Conservation (phyloP, 2,329 filamentous ascomycete genomes). For the Calonectria ilicicola region DNA sequence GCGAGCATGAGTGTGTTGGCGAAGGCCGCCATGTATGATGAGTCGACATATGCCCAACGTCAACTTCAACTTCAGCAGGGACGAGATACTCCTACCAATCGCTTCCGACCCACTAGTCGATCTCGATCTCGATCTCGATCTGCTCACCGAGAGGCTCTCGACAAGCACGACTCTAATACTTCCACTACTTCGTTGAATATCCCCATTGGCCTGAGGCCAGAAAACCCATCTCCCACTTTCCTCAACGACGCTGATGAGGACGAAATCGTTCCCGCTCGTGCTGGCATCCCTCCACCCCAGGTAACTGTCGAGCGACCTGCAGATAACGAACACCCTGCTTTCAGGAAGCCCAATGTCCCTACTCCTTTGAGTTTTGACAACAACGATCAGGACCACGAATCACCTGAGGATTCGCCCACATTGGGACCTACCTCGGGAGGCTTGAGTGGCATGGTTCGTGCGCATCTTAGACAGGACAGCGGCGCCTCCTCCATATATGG, state of each 20-base stretch:
- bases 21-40: conserved; percentile 82
- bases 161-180: conserved; percentile 43
- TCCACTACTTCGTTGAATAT: conserved; percentile 38
- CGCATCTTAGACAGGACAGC: conserved; percentile 86
- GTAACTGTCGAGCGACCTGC: conserved; percentile 60
- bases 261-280: conserved; percentile 9
- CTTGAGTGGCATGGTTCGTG: conserved; percentile 83
- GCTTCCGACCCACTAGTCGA: conserved; percentile 53
- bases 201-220: conserved; percentile 49
- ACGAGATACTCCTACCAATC: conserved; percentile 69
- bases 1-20: conserved; percentile 75
- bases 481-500: conserved; percentile 84
- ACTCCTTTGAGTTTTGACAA: conserved; percentile 55
- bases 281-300: conserved; percentile 46
- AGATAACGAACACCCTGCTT: conserved; percentile 67
- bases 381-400: conserved; percentile 24
- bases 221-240: conserved; percentile 53
- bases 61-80: conserved; percentile 85
- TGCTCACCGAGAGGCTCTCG: conserved; percentile 50
- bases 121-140: conserved; percentile 59
- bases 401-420: conserved; percentile 78
- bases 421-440: conserved; percentile 73
- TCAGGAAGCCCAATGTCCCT: conserved; percentile 59
- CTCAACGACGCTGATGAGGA: conserved; percentile 59
- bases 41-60: conserved; percentile 85